Conservation (phyloP, 345 rosid genomes). For the Gossypium mustelinum region DNA sequence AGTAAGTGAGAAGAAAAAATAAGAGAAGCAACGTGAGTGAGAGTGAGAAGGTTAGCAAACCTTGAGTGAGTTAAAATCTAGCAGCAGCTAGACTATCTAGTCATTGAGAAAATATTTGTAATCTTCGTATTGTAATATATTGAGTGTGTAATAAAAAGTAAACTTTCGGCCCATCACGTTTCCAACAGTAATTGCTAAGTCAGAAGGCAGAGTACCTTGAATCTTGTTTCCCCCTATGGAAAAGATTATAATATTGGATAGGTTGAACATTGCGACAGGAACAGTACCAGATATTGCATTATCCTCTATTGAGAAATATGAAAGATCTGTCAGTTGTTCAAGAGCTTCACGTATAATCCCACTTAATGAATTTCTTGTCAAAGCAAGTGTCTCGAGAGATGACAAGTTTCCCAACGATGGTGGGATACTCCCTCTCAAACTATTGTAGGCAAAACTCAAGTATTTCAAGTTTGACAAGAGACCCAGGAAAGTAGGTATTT, state of each 20-base stretch:
- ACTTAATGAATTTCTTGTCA: not conserved
- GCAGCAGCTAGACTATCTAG: too few relatives aligned
- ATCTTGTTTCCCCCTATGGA: not conserved
- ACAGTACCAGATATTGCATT: conserved; percentile 17
- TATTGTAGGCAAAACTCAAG: not conserved
- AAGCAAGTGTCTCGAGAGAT: not conserved
- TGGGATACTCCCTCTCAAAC: conserved; percentile 19
- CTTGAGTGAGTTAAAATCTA: too few relatives aligned
- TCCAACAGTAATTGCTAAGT: conserved; percentile 13
- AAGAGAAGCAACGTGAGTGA: too few relatives aligned
- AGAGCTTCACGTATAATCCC: conserved; percentile 12
- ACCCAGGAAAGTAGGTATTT: conserved; percentile 10
- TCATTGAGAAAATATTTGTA: too few relatives aligned
- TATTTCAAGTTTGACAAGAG: not conserved
- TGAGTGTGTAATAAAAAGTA: too few relatives aligned
- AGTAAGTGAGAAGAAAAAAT: too few relatives aligned
- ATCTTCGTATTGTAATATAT: too few relatives aligned
- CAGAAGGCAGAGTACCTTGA: conserved; percentile 14
- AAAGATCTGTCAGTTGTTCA: conserved; percentile 6
- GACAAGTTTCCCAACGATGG: conserved; percentile 20
- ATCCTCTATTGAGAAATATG: not conserved
- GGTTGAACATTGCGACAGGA: conserved; percentile 20
- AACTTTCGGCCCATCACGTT: too few relatives aligned
- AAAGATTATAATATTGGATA: not conserved
- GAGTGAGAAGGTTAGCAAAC: too few relatives aligned